Conservation (phyloP, 2,329 filamentous ascomycete genomes). For the Balansia obtecta region DNA sequence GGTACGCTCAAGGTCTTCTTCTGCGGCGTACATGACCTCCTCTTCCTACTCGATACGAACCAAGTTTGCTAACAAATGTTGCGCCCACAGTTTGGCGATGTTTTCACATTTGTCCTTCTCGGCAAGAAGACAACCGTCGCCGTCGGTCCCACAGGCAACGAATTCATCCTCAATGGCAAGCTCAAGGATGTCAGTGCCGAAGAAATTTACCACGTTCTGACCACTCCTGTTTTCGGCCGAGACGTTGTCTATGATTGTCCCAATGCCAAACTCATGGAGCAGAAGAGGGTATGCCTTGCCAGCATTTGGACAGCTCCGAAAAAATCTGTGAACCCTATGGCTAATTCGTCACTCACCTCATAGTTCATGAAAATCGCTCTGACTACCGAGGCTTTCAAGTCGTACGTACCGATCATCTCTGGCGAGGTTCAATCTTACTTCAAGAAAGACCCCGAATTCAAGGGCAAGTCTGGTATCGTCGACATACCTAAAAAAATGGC, state of each 20-base stretch:
- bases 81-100: constrained; percentile 60
- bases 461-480: constrained; percentile 53
- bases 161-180: constrained; percentile 87
- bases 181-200: constrained; percentile 81
- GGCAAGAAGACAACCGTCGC: constrained; percentile 84
- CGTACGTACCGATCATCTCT: constrained; percentile 68
- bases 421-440: constrained; percentile 63
- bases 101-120: constrained; percentile 80
- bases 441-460: constrained; percentile 53
- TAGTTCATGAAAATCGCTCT: constrained; percentile 74
- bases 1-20: constrained; percentile 31
- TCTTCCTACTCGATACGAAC: background rate
- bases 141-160: constrained; percentile 70
- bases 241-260: constrained; percentile 88
- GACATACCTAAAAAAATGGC: constrained; percentile 67
- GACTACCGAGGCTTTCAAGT: constrained; percentile 59
- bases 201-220: constrained; percentile 75
- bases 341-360: background rate
- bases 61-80: constrained; percentile 21
- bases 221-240: constrained; percentile 61
- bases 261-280: constrained; percentile 87
- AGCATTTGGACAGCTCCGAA: background rate
- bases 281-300: constrained; percentile 61
- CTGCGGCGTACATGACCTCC: background rate
- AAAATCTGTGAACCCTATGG: background rate